Evolutionary conservation across 306 rosid species (phyloP).

Genomic region (Potentilla sterilis): DNA sequence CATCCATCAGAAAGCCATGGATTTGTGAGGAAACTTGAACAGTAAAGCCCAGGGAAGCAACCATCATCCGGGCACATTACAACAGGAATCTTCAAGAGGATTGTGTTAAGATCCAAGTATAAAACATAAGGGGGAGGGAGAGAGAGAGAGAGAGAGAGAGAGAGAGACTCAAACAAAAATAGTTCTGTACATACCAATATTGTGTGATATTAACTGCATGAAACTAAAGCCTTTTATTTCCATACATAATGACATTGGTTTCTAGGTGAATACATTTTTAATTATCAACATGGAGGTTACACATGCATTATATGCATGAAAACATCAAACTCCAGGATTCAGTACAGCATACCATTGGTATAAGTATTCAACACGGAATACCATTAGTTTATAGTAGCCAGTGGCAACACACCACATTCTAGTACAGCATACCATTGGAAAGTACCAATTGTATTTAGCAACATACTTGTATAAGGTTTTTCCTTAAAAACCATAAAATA

Average conservation of each 20-base stretch:
- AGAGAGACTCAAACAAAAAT: not conserved
- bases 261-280: not conserved
- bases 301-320: not conserved
- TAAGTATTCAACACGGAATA: not conserved
- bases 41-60: conserved; percentile 81
- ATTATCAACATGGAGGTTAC: not conserved
- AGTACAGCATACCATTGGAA: not conserved
- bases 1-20: conserved; percentile 84
- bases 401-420: not conserved
- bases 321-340: not conserved
- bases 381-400: conserved; percentile 2
- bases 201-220: not conserved
- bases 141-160: not conserved
- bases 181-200: not conserved
- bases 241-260: not conserved
- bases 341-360: not conserved
- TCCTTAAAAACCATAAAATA: not conserved
- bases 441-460: not conserved
- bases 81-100: conserved; percentile 63
- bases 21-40: conserved; percentile 39
- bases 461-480: not conserved
- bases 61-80: conserved; percentile 67
- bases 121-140: not conserved
- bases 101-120: not conserved
- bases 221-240: not conserved